These are phyloP conservation scores for Luzula sylvatica DNA, from an alignment of 176 grass and related monocot species.

Conservation along the genomic window DNA sequence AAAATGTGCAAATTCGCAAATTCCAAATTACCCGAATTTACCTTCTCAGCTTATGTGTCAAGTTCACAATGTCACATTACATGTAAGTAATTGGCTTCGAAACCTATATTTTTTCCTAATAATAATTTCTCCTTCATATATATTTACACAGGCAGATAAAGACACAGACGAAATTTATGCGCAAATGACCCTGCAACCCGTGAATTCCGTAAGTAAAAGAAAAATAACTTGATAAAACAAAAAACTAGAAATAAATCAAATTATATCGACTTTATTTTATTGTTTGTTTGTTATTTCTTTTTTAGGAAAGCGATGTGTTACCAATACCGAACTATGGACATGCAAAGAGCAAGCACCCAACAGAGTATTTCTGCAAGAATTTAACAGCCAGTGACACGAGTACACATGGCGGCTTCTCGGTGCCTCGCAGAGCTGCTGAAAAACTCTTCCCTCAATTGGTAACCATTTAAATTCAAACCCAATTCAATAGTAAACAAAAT, in stretches of 20 bases:
- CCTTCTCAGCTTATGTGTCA: constrained; percentile 91
- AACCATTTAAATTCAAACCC: background rate
- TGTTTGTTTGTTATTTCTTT: background rate
- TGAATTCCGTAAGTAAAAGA: constrained; percentile 54
- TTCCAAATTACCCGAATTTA: constrained; percentile 78
- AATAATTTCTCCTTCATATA: background rate
- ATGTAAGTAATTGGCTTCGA: no score
- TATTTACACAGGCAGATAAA: constrained; percentile 62
- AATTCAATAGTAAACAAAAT: constrained; percentile 10
- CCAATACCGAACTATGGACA: constrained; percentile 70
- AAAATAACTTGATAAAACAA: background rate
- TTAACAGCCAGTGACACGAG: constrained; percentile 90
- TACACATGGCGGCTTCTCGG: constrained; percentile 96
- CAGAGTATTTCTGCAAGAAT: constrained; percentile 96
- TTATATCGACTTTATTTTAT: background rate
- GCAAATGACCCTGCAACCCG: constrained; percentile 93
- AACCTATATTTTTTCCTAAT: background rate
- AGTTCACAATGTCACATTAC: constrained; percentile 83
- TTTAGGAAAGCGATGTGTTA: constrained; percentile 89
- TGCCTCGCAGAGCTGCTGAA: constrained; percentile 79
- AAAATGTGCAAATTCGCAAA: constrained; percentile 63
- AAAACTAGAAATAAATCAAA: background rate
- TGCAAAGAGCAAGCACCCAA: constrained; percentile 74
- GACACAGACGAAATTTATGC: constrained; percentile 95
- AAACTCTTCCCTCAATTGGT: constrained; percentile 97